Conservation (phyloP, 2,329 filamentous ascomycete species). For the Scedosporium minutisporum region DNA sequence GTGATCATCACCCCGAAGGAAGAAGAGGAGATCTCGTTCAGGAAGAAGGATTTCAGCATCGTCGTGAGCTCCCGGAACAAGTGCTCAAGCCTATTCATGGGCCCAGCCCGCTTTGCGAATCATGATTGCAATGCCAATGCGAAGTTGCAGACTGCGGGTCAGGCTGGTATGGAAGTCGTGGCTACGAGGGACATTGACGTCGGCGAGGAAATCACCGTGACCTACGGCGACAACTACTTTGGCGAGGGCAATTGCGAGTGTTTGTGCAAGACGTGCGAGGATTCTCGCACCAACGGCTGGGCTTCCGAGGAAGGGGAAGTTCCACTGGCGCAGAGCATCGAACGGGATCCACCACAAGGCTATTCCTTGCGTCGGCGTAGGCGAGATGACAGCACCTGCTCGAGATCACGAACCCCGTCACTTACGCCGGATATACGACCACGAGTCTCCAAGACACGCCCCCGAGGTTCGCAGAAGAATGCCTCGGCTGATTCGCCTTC, state of each 20-base stretch:
- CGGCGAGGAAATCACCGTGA: conserved; percentile 94
- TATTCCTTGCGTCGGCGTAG: conserved; percentile 49
- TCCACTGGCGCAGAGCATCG: conserved; percentile 41
- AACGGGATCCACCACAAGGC: conserved; percentile 37
- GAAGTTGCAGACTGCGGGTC: conserved; percentile 70
- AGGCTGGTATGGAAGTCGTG: conserved; percentile 83
- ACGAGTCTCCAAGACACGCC: conserved; percentile 31
- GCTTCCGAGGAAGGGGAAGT: conserved; percentile 39
- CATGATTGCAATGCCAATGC: conserved; percentile 95
- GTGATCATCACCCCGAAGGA: conserved; percentile 89
- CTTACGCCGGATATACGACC: conserved; percentile 46
- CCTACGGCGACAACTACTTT: conserved; percentile 93
- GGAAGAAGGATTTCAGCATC: conserved; percentile 91
- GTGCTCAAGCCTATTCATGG: conserved; percentile 83
- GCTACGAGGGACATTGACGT: conserved; percentile 71
- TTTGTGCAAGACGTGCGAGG: conserved; percentile 80
- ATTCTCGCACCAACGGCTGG: conserved; percentile 72
- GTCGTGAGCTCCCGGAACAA: conserved; percentile 91
- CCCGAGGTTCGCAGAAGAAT: conserved; percentile 23
- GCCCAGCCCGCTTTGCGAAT: conserved; percentile 91
- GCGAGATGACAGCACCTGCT: conserved; percentile 38
- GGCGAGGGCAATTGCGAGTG: conserved; percentile 93
- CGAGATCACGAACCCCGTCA: conserved; percentile 47
- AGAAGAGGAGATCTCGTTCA: conserved; percentile 68
- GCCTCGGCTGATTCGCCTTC: conserved; percentile 25